Base-by-base conservation (phyloP, 495 filamentous ascomycete genomes). In the Gamarada debralockiae region DNA sequence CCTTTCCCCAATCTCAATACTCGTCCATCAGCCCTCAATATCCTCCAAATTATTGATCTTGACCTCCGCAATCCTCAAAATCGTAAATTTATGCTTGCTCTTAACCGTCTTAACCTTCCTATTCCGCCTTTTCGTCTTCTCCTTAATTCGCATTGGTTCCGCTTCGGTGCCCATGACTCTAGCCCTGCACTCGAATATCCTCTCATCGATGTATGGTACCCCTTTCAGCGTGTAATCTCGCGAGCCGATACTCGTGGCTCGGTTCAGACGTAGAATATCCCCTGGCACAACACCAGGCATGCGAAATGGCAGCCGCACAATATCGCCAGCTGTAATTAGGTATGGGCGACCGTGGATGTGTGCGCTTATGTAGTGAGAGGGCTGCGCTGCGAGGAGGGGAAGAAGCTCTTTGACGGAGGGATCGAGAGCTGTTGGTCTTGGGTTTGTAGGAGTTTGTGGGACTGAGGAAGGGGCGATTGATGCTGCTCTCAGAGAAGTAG, bases 91-190 rank as follows among this genome's bases (percentile, higher is more conserved):
- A 63, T 95, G 88, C 78, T 97, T 95, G 73, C 87, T 97, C 67
- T 70, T 79, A 14, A 91, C 83, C 33, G 65, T 75, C 74, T 83
- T 87, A 10, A 82, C 76, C 61, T 83, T 81, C 64, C 95, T 75
- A 64, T 85, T 80, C 73, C 93, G 83, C 70, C 84, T 69, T 82
- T 97, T 97, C 62, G 87, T 97, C 87, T 97, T 97, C 76, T 90
- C 80, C 73, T 88, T 87, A 50, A 89, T 66, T 52, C 90, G 73
- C 78, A 96, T 67, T 39, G 95, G 95, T 78, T 97, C 93, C 27
- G 77, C 71, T 69, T 97, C 95, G 24, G 86, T 81, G 9, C 89
- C 91, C 50, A 90, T 76, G n/a, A 97, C 90, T 34, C 82, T 78
- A 2, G 91, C 89, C 43, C 92, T 78, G 69, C 90, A 96, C 66